Evolutionary conservation across 2,329 filamentous ascomycete species (phyloP), one percentile per base, ranked within the genome.

Genomic region (Fusarium sp.): DNA sequence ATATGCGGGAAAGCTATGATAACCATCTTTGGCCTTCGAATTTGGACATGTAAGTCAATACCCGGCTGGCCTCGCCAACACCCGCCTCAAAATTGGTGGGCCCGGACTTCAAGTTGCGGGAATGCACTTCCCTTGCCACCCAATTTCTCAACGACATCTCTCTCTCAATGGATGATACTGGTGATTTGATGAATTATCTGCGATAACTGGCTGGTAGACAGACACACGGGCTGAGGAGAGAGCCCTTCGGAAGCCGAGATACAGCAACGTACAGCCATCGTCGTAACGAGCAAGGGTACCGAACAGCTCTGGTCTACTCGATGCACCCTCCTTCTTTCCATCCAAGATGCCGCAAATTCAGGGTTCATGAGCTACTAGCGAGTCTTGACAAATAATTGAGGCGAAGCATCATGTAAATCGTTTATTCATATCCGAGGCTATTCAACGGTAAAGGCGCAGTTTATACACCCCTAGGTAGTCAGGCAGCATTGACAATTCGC

Each of bases 241-340:
- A 84, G 1, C 88, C 88, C 3, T 87, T 59, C 82, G 77, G 44
- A 84, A 86, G 4, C 84, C 84, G 70, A 91, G 77, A 76, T 87
- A 91, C 46, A 92, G 71, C 23, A 91, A 80, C 43, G 84, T 78
- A 2, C 88, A 2, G 82, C 84, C 78, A 91, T 85, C 1, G 73
- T 57, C 75, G 13, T 9, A 31, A 32, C 9, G 47, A 23, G 46
- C 79, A 13, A 77, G 73, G n/a, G 78, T 57, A 19, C 23, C 19
- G 15, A 38, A 53, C 23, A 17, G 9, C 29, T 9, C 17, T n/a
- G 21, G 5, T 9, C 42, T 54, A 21, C 38, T 53, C 19, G 66
- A 46, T 13, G 67, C 65, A 55, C 70, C 70, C 21, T 71, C 75
- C 23, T 71, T 51, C 42, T 49, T 70, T 17, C 75, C 77, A 6